phyloP scores from a whole-genome alignment of 805 yeast species.

The Torulaspora delbrueckii region DNA sequence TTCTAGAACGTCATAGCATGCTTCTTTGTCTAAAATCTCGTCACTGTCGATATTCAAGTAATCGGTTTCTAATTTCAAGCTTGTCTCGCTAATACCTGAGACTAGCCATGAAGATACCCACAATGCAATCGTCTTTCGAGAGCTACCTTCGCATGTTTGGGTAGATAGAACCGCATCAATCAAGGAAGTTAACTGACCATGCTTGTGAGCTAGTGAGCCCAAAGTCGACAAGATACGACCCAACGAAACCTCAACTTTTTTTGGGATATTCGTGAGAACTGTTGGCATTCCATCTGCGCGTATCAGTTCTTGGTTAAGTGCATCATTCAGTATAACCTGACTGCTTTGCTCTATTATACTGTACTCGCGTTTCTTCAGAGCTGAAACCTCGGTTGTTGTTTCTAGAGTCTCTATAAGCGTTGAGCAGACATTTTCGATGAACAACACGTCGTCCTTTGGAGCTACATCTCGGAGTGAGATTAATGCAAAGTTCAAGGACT shows the following conservation, averaged over 20 bases:
- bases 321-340: constrained; percentile 16
- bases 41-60: constrained; percentile 11
- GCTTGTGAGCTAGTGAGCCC: constrained; percentile 1
- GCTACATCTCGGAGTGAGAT: constrained; percentile 3
- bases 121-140: constrained; percentile 19
- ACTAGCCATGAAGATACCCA: constrained; percentile 40
- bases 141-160: constrained; percentile 13
- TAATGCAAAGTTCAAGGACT: constrained; percentile 13
- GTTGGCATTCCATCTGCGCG: constrained; percentile 10
- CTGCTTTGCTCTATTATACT: constrained; percentile 22
- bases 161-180: constrained; percentile 23
- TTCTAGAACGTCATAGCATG: constrained; percentile 35
- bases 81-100: constrained; percentile 23
- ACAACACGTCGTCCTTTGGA: constrained; percentile 2
- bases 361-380: constrained; percentile 1
- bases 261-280: constrained; percentile 22
- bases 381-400: background rate
- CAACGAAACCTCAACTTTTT: constrained; percentile 18
- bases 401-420: constrained; percentile 2
- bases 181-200: constrained; percentile 8
- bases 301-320: constrained; percentile 2
- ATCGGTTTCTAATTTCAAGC: constrained; percentile 16
- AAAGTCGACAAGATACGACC: constrained; percentile 2
- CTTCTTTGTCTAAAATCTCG: constrained; percentile 13
- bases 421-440: constrained; percentile 8